Percentiles rank a stretch among this genome's conserved stretches.
Conservation (phyloP, 176 grass and related monocot genomes). For the Tuctoria greenei region DNA sequence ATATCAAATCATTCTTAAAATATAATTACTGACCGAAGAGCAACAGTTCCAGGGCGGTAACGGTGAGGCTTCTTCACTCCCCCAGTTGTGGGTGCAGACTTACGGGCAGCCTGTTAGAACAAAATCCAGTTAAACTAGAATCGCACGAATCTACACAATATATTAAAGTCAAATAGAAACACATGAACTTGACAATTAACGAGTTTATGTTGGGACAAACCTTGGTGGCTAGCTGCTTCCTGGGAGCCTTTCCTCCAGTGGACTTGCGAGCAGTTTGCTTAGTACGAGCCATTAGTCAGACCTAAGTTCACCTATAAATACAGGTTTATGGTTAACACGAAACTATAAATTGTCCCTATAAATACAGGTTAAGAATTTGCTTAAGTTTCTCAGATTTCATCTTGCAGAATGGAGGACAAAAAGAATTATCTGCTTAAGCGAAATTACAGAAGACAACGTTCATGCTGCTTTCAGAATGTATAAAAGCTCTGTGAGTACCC, state of each 20-base stretch:
- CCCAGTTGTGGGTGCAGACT: slow-evolving; percentile 66
- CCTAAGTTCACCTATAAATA: slow-evolving; percentile 9
- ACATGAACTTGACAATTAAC: background rate
- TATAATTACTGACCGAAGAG: slow-evolving; percentile 44
- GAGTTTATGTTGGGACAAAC: slow-evolving; percentile 16
- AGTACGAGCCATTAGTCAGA: slow-evolving; percentile 59
- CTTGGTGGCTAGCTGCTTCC: slow-evolving; percentile 74
- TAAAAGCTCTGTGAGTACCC: no score
- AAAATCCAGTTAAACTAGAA: background rate
- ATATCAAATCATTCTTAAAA: background rate
- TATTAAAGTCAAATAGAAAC: no score
- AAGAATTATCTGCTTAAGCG: no score
- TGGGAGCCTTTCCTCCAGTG: slow-evolving; percentile 60
- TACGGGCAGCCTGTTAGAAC: slow-evolving; percentile 50
- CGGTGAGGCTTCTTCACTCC: slow-evolving; percentile 85
- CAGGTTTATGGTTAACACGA: background rate
- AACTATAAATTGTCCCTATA: no score
- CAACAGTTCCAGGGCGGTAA: slow-evolving; percentile 67
- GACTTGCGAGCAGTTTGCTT: slow-evolving; percentile 74
- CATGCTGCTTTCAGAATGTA: no score
- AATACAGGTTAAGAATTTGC: no score
- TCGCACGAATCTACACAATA: background rate
- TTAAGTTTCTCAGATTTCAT: background rate
- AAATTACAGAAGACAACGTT: no score
- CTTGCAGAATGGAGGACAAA: no score